phyloP scores from a whole-genome alignment of 2,329 filamentous ascomycete species.

The Fusarium chlamydosporum region DNA sequence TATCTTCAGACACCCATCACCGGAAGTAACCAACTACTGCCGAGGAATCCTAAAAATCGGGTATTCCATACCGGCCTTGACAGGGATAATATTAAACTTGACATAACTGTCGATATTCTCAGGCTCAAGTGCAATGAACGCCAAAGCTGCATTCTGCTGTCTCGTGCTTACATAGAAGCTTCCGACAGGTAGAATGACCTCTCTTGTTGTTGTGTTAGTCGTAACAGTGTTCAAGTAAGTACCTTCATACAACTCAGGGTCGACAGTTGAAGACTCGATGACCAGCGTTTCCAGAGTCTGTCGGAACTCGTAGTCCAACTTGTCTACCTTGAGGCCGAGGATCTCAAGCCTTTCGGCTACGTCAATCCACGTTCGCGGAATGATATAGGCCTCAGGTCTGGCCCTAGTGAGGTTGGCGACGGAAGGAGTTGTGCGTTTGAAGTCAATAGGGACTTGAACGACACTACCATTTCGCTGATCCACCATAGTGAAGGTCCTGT shows the following conservation, averaged over 20 bases:
- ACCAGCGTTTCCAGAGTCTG: slow-evolving; percentile 1
- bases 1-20: not conserved
- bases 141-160: slow-evolving; percentile 28
- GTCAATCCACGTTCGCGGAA: slow-evolving; percentile 13
- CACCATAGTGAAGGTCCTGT: slow-evolving; percentile 19
- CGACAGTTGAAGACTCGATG: slow-evolving; percentile 3
- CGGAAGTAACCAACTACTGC: rapidly evolving
- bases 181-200: slow-evolving; percentile 3
- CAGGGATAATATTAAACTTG: slow-evolving; percentile 23
- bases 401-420: slow-evolving; percentile 18
- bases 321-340: slow-evolving; percentile 11
- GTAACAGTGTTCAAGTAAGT: slow-evolving; percentile 21
- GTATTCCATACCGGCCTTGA: slow-evolving; percentile 19
- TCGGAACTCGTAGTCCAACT: slow-evolving; percentile 7
- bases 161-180: slow-evolving; percentile 18
- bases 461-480: slow-evolving; percentile 16
- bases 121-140: slow-evolving; percentile 17
- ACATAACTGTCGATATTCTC: slow-evolving; percentile 36
- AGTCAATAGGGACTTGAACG: slow-evolving; percentile 18
- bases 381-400: slow-evolving; percentile 19
- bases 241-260: slow-evolving; percentile 21
- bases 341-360: slow-evolving; percentile 9
- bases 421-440: slow-evolving; percentile 17
- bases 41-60: slow-evolving; percentile 19
- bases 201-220: slow-evolving; percentile 12